phyloP scores from a whole-genome alignment of 192 early-diverging fungal species.

The Coemansia pectinata region DNA sequence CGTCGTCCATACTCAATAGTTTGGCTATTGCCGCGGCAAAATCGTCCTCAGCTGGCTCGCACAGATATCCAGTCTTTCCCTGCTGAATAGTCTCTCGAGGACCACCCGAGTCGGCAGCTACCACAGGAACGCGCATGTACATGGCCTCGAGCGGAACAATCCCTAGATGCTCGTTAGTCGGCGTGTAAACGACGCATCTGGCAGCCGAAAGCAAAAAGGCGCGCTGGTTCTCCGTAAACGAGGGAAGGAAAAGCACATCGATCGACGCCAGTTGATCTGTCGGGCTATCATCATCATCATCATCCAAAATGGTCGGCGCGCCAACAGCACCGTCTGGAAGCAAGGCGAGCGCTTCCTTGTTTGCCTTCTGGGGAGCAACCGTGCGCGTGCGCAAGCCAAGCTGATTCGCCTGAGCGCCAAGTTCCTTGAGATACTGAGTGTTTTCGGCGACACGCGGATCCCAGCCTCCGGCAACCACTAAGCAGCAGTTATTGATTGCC shows the following conservation, averaged over 20 bases:
- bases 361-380: conserved; percentile 19
- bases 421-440: conserved; percentile 74
- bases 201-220: conserved; percentile 67
- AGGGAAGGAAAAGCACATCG: conserved; percentile 85
- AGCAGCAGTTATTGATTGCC: conserved; percentile 12
- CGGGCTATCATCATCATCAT: background rate
- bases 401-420: conserved; percentile 59
- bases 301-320: conserved; percentile 15
- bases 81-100: conserved; percentile 80
- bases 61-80: conserved; percentile 75
- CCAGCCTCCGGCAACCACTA: conserved; percentile 90
- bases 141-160: conserved; percentile 98
- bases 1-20: conserved; percentile 51
- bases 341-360: conserved; percentile 9
- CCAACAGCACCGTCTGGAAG: conserved; percentile 14
- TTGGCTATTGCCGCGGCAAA: conserved; percentile 67
- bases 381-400: conserved; percentile 45
- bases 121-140: conserved; percentile 84
- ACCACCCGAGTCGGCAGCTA: conserved; percentile 85
- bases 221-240: conserved; percentile 81
- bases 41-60: conserved; percentile 56
- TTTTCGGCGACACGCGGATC: conserved; percentile 85
- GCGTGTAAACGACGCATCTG: conserved; percentile 81
- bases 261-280: conserved; percentile 30
- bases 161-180: conserved; percentile 92